Base-by-base conservation (phyloP, 2,329 filamentous ascomycete genomes). In the Pseudogymnoascus sp. region DNA sequence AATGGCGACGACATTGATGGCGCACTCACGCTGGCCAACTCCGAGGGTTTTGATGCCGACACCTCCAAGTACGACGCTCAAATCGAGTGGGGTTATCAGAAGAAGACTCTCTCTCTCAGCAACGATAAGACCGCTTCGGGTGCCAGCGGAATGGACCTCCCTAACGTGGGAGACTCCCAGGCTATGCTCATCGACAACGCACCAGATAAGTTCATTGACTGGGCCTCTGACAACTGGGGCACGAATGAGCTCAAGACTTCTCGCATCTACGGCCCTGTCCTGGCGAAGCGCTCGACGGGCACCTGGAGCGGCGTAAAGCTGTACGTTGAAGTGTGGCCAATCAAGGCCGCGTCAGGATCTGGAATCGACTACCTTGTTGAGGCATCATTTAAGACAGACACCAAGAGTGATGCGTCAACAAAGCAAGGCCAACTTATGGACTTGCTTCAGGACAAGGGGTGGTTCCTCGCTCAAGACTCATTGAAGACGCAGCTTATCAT, bases 1-100 rank as follows among this genome's bases (percentile, higher is more conserved):
- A 61, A 43, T 18, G 64, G 64, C 37, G 67, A 65, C 37, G 64
- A 72, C 32, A 70, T 73, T 62, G 64, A 70, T 38, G 67, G 64
- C 37, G 67, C 70, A 28, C 67, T 74, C 22, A 69, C 62, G 22
- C 66, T 62, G 14, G 73, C 73, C 43, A 68, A 69, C 32, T 62
- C 63, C 1, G 71, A 74, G 25, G 73, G 72, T 35, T 75, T 74
- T 62, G 70, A 73, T 59, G 66, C 67, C 16, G 59, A 59, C 41
- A 64, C 69, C 30, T 65, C 63, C 22, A 70, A 67, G 39, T 75
- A 72, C 62, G 67, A 72, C 6, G 70, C 73, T 4, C 70, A 75
- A 66, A 67, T 74, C 32, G 73, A 75, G 62, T 72, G 71, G 69
- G 72, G 71, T 14, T 73, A 71, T 64, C 62, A 64, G 75, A 70